These are phyloP conservation scores for Tuber brumale DNA, from an alignment of 495 filamentous ascomycete species.

Conservation along the genomic window DNA sequence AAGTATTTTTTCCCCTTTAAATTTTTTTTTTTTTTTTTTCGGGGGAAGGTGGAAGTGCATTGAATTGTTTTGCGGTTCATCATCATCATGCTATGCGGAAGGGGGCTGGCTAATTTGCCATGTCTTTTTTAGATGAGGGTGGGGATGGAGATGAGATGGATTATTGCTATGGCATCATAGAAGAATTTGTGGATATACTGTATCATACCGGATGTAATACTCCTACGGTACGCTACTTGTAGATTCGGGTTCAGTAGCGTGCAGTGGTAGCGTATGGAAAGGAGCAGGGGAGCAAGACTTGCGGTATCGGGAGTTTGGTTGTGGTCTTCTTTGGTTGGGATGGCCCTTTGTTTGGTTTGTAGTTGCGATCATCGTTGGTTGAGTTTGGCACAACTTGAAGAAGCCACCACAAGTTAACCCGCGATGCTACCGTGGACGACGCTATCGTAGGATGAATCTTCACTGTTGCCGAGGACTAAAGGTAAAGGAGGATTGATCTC, in stretches of 20 bases:
- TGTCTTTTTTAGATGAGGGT: background rate
- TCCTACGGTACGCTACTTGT: background rate
- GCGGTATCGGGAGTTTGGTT: background rate
- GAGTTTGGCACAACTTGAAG: background rate
- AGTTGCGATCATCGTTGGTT: background rate
- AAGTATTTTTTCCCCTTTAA: conserved; percentile 17
- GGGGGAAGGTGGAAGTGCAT: background rate
- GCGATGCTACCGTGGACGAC: background rate
- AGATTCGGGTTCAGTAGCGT: background rate
- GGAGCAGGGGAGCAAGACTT: background rate
- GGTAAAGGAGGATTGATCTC: background rate
- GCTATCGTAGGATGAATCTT: background rate
- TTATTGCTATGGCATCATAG: background rate
- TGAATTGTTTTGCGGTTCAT: background rate
- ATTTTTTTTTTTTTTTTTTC: background rate
- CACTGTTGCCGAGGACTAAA: background rate
- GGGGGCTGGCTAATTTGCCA: background rate
- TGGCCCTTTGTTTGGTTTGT: background rate
- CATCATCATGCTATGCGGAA: background rate
- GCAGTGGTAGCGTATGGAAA: background rate
- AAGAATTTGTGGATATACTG: background rate
- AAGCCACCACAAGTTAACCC: too few relatives aligned
- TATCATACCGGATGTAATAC: background rate
- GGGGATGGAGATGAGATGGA: background rate
- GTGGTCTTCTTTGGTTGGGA: background rate